A percentile compares a stretch with the other conserved stretches of the same genome.
Evolutionary conservation across 2,329 filamentous ascomycete species (phyloP).

Genomic region (Zopfia rhizophila): DNA sequence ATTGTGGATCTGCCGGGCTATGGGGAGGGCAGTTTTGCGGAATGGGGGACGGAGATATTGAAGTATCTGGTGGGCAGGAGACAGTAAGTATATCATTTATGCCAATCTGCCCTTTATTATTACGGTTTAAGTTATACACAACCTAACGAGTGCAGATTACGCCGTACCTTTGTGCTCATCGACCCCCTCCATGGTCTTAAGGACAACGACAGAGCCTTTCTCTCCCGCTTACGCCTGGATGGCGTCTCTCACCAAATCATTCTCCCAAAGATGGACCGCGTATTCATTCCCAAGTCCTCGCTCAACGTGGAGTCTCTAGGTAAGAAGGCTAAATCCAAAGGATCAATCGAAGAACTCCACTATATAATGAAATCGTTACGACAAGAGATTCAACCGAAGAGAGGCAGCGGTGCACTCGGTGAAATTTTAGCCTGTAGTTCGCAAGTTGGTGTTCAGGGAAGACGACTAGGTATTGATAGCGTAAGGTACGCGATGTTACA

Average conservation of each 20-base stretch:
- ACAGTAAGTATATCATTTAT: no score
- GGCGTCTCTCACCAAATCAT: constrained; percentile 68
- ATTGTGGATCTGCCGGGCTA: constrained; percentile 76
- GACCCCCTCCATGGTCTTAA: constrained; percentile 70
- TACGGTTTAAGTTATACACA: no score
- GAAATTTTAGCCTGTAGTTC: constrained; percentile 68
- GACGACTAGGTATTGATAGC: no score
- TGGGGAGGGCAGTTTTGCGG: constrained; percentile 66
- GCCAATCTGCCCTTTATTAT: no score
- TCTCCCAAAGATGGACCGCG: constrained; percentile 67
- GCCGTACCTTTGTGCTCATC: constrained; percentile 69
- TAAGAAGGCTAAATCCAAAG: not conserved
- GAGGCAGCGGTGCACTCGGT: constrained; percentile 58
- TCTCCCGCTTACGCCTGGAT: constrained; percentile 67
- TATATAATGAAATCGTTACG: constrained; percentile 44
- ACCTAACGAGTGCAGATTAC: no score
- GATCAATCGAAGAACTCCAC: constrained; percentile 57
- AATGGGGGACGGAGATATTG: constrained; percentile 72
- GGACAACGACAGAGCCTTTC: constrained; percentile 63
- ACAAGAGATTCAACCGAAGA: constrained; percentile 42
- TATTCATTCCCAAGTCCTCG: not conserved
- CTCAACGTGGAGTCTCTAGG: not conserved
- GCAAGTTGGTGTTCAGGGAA: no score
- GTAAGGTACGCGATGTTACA: no score
- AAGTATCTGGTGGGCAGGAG: constrained; percentile 69